A percentile compares a stretch with the other conserved stretches of the same genome.
phyloP scores from a whole-genome alignment of 768 basidiomycete genomes.

The Podaxis mareebaensis region DNA sequence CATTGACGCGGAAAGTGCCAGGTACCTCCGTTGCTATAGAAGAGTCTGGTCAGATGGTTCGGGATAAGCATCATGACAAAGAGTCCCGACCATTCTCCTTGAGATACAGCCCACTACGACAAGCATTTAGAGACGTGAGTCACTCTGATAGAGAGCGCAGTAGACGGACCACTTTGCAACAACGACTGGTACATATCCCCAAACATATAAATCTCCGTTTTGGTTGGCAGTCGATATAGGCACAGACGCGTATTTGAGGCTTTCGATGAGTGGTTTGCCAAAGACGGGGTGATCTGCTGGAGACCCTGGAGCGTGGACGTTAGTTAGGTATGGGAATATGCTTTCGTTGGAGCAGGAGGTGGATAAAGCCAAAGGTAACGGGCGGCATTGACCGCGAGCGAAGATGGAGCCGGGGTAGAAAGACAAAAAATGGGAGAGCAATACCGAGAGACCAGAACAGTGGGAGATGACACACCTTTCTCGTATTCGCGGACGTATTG shows the following conservation, averaged over 20 bases:
- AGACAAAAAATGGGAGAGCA: not conserved
- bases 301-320: conserved; percentile 17
- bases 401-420: not conserved
- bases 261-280: conserved; percentile 81
- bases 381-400: conserved; percentile 6
- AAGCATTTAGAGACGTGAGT: conserved; percentile 11
- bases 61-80: not conserved
- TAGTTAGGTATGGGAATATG: not conserved
- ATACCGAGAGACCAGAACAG: not conserved
- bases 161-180: conserved; percentile 91
- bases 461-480: not conserved
- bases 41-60: conserved; percentile 8
- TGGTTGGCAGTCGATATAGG: conserved; percentile 90
- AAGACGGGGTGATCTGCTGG: conserved; percentile 55
- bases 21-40: conserved; percentile 80
- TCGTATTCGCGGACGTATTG: conserved; percentile 23
- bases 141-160: conserved; percentile 14
- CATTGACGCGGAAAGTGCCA: conserved; percentile 94
- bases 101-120: conserved; percentile 79
- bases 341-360: conserved; percentile 4
- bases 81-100: conserved; percentile 82
- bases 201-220: conserved; percentile 82
- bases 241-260: conserved; percentile 83
- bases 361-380: conserved; percentile 1
- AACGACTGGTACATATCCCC: conserved; percentile 95